phyloP scores from a whole-genome alignment of 2,329 filamentous ascomycete species.

The Aspergillus eucalypticola region DNA sequence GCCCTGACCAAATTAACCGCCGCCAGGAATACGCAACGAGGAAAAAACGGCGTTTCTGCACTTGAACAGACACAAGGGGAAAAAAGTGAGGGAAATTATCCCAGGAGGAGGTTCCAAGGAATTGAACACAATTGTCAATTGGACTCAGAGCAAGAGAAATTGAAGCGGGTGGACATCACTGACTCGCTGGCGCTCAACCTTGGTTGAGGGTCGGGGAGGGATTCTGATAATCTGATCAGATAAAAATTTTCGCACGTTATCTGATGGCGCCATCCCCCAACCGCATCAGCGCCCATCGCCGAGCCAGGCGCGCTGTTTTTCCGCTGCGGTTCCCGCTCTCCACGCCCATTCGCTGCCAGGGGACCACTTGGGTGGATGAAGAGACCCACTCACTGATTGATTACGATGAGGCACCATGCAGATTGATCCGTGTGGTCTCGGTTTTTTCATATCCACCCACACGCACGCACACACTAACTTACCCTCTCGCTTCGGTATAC shows the following conservation, averaged over 20 bases:
- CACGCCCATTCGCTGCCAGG: not conserved
- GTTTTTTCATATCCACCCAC: not conserved
- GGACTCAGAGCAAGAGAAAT: not conserved
- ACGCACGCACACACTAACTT: not conserved
- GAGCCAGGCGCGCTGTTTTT: slow-evolving; percentile 3
- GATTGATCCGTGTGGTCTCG: slow-evolving; percentile 1
- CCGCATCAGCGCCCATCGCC: not conserved
- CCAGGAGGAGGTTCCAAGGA: not conserved
- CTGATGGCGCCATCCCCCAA: slow-evolving; percentile 25
- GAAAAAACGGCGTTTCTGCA: not conserved
- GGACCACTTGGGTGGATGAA: not conserved
- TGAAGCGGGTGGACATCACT: not conserved
- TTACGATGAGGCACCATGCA: slow-evolving; percentile 9
- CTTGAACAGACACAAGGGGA: too few relatives aligned
- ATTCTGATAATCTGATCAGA: slow-evolving; percentile 27
- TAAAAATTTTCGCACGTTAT: slow-evolving; percentile 28
- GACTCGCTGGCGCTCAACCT: not conserved
- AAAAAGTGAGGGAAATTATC: not conserved
- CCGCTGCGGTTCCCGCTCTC: not conserved
- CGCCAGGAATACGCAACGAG: not conserved
- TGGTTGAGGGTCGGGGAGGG: not conserved
- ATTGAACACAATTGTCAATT: not conserved
- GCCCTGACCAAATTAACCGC: not conserved
- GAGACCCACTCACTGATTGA: slow-evolving; percentile 15
- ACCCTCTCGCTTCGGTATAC: not conserved